These are phyloP conservation scores for Chiua sp. DNA, from an alignment of 1,284 basidiomycete genomes.

Conservation along the genomic window DNA sequence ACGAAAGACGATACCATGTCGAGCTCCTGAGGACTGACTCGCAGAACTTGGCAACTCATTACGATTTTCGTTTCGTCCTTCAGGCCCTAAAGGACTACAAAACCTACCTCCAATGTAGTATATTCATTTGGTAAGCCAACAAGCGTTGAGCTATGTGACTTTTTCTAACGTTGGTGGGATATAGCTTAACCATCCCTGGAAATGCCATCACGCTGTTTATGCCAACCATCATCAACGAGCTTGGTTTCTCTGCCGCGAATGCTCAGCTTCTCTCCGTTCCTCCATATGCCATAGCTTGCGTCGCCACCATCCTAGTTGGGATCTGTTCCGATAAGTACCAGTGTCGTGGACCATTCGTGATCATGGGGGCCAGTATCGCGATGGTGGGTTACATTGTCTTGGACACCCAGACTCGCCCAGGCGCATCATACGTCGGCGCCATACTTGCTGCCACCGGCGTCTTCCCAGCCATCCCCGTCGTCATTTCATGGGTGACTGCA, in stretches of 20 bases:
- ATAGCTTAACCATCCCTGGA: background rate
- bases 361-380: background rate
- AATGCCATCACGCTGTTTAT: conserved; percentile 52
- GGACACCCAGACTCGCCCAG: background rate
- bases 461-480: background rate
- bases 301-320: background rate
- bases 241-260: conserved; percentile 56
- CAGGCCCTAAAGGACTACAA: background rate
- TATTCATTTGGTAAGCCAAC: background rate
- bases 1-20: background rate
- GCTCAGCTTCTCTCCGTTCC: conserved; percentile 52
- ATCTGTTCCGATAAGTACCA: background rate
- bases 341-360: background rate
- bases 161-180: background rate
- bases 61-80: background rate
- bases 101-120: background rate
- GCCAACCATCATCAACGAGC: conserved; percentile 56
- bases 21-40: background rate
- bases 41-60: background rate
- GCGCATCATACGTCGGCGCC: background rate
- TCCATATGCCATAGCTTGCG: background rate
- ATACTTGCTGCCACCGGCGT: background rate
- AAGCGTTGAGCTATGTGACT: background rate
- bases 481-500: background rate
- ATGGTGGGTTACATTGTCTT: background rate